A percentile compares a stretch with the other conserved stretches of the same genome.
phyloP scores from a whole-genome alignment of 2,329 filamentous ascomycete species.

The Aspergillus proliferans region DNA sequence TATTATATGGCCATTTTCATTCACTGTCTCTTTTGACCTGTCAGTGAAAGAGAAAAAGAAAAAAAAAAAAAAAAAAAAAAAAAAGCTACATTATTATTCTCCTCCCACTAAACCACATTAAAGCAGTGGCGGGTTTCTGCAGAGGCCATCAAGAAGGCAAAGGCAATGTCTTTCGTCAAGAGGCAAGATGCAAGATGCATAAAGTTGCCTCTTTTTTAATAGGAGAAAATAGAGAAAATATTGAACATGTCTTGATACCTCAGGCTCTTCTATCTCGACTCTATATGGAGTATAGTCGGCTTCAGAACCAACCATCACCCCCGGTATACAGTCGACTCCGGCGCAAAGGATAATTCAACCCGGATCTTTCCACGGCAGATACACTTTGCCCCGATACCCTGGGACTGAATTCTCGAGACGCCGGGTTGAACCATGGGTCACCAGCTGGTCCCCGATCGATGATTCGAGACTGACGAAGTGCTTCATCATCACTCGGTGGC shows the following conservation, averaged over 20 bases:
- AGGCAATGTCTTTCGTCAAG: background rate
- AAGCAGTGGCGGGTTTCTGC: background rate
- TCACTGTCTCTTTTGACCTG: no score
- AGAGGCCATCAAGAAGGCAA: background rate
- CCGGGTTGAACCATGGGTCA: slow-evolving; percentile 20
- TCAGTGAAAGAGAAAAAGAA: background rate
- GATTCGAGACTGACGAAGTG: slow-evolving; percentile 25
- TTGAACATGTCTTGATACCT: no score
- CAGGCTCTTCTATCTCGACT: no score
- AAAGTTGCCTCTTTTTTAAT: background rate
- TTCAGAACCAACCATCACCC: no score
- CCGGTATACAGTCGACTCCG: no score
- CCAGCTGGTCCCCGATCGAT: slow-evolving; percentile 8
- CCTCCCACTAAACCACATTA: background rate
- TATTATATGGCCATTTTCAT: no score
- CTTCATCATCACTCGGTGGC: slow-evolving; percentile 19
- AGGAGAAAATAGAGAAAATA: no score
- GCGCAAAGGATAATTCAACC: no score
- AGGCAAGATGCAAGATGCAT: background rate
- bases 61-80: background rate
- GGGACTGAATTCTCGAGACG: slow-evolving; percentile 12
- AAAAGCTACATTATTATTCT: background rate
- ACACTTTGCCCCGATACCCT: slow-evolving; percentile 13
- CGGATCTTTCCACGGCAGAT: slow-evolving; percentile 1
- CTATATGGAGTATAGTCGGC: no score